A percentile compares a stretch with the other conserved stretches of the same genome.
Evolutionary conservation across 306 rosid species (phyloP).

Genomic region (Begonia fuchsioides): DNA sequence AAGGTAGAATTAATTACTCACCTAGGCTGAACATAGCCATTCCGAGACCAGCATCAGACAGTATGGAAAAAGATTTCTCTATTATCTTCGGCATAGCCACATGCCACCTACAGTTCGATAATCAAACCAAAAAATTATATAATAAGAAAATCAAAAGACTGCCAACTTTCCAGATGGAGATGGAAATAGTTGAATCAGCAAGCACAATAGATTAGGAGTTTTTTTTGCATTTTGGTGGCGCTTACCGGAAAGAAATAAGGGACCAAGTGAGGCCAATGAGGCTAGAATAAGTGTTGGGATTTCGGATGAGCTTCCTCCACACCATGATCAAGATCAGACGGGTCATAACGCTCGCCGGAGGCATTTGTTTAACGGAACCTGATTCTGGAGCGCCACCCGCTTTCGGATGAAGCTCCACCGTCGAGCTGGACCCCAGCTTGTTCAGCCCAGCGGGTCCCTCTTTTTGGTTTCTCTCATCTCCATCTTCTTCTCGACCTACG

Average conservation of each 20-base stretch:
- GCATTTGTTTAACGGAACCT: conserved; percentile 33
- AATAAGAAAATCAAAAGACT: conserved; percentile 7
- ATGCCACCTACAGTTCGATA: conserved; percentile 25
- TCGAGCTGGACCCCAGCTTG: conserved; percentile 6
- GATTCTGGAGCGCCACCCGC: conserved; percentile 3
- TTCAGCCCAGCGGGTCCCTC: conserved; percentile 5
- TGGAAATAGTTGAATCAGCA: not conserved
- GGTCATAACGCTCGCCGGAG: conserved; percentile 87
- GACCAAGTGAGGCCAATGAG: conserved; percentile 78
- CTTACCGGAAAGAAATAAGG: conserved; percentile 56
- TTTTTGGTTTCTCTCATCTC: conserved; percentile 6
- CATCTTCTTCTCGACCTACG: conserved; percentile 1
- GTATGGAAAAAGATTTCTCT: conserved; percentile 9
- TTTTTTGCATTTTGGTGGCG: too few relatives aligned
- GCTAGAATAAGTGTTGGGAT: conserved; percentile 88
- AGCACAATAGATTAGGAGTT: not conserved
- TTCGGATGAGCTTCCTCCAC: conserved; percentile 83
- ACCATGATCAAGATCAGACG: conserved; percentile 89
- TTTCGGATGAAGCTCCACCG: not conserved
- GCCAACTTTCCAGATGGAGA: not conserved
- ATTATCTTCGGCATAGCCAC: conserved; percentile 13
- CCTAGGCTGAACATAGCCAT: conserved; percentile 18
- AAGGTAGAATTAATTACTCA: not conserved
- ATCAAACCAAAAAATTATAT: not conserved
- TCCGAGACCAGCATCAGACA: conserved; percentile 16